phyloP scores from a whole-genome alignment of 2,329 filamentous ascomycete species.

The Aspergillus bombycis region DNA sequence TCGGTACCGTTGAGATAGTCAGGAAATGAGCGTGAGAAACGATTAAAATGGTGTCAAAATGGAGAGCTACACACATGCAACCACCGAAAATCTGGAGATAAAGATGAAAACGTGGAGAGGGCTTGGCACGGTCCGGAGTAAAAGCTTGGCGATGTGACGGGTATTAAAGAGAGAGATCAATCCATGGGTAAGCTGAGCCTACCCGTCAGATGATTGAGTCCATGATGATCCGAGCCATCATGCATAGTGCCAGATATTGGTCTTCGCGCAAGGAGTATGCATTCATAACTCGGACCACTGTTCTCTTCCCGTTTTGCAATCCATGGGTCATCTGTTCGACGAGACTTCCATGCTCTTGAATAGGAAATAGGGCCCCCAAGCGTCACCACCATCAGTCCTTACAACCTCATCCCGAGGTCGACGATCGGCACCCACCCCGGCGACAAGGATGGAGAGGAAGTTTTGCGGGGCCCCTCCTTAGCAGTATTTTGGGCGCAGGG shows the following conservation, averaged over 20 bases:
- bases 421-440: background rate
- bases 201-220: background rate
- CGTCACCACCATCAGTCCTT: background rate
- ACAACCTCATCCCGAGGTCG: conserved; percentile 1
- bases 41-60: background rate
- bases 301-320: background rate
- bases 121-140: conserved; percentile 1
- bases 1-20: background rate
- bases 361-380: conserved; percentile 2
- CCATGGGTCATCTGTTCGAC: background rate
- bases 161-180: background rate
- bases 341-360: background rate
- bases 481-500: background rate
- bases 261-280: background rate
- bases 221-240: background rate
- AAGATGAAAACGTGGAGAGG: background rate
- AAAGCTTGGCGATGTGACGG: conserved; percentile 3
- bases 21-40: background rate
- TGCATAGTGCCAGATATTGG: background rate
- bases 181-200: background rate
- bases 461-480: background rate
- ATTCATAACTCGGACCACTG: background rate
- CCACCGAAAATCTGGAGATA: background rate
- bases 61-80: background rate
- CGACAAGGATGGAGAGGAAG: background rate